These are phyloP conservation scores for Puccinia novopanici DNA, from an alignment of 1,284 basidiomycete species.

Conservation along the genomic window DNA sequence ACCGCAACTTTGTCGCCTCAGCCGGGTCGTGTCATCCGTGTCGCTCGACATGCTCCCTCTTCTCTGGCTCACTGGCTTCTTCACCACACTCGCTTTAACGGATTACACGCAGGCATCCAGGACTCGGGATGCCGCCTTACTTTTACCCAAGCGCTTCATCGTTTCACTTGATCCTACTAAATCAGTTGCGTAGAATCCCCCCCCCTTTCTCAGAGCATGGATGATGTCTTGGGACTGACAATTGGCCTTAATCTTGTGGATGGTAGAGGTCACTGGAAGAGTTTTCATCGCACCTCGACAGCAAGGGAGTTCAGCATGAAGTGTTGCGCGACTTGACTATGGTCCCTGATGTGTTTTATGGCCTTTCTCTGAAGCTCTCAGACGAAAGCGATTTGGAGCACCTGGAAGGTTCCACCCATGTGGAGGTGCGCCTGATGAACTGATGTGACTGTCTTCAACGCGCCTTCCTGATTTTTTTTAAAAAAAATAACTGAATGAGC, in stretches of 20 bases:
- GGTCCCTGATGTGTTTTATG: neutral
- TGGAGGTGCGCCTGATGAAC: neutral
- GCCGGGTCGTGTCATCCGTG: too few species aligned
- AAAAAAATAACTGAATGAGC: neutral
- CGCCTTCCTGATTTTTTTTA: neutral
- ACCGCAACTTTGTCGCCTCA: too few species aligned
- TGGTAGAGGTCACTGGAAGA: neutral
- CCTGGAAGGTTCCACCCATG: neutral
- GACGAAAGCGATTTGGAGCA: neutral
- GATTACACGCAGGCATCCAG: neutral
- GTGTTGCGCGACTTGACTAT: neutral
- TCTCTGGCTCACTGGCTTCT: too few species aligned
- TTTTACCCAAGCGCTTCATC: neutral
- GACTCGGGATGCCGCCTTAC: neutral
- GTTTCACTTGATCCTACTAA: neutral
- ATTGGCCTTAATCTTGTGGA: neutral
- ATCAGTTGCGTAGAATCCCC: neutral
- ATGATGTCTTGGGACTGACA: neutral
- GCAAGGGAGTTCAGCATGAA: neutral
- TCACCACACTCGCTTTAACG: neutral
- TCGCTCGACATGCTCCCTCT: too few species aligned
- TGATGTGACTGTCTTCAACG: neutral
- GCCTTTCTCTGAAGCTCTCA: neutral
- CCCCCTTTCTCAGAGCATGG: neutral
- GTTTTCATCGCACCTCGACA: neutral